These are phyloP conservation scores for Chaetothyriales sp. DNA, from an alignment of 2,329 filamentous ascomycete species.

Conservation along the genomic window DNA sequence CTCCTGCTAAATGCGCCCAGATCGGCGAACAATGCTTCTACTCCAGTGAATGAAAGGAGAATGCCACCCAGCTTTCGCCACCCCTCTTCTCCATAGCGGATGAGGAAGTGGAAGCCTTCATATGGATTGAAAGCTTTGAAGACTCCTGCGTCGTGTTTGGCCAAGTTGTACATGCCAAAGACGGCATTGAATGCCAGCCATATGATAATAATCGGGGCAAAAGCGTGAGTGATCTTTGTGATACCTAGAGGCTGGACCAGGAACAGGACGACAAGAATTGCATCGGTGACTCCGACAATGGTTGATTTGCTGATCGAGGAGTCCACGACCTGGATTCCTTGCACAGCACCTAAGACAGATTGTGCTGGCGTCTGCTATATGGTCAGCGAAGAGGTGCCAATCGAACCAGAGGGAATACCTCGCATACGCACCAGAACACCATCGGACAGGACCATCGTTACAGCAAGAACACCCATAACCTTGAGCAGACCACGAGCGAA, in stretches of 20 bases:
- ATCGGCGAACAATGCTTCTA: constrained; percentile 67
- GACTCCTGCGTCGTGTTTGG: constrained; percentile 32
- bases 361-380: constrained; percentile 34
- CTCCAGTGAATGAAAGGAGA: constrained; percentile 58
- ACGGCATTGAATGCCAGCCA: constrained; percentile 38
- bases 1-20: constrained; percentile 55
- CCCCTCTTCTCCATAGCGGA: constrained; percentile 35
- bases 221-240: constrained; percentile 32
- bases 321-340: constrained; percentile 36
- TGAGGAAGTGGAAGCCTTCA: constrained; percentile 35
- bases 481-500: constrained; percentile 35
- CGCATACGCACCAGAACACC: constrained; percentile 27
- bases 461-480: constrained; percentile 37
- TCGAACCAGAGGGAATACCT: neutral
- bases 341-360: constrained; percentile 42
- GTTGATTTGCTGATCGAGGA: constrained; percentile 31
- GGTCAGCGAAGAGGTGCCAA: neutral
- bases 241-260: constrained; percentile 41
- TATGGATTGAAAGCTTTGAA: constrained; percentile 38
- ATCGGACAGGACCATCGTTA: constrained; percentile 41
- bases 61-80: constrained; percentile 46
- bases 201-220: constrained; percentile 41
- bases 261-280: constrained; percentile 39
- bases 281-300: constrained; percentile 37
- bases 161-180: constrained; percentile 40